Base-by-base conservation (phyloP, 306 rosid species). In the Cucurbita moschata region DNA sequence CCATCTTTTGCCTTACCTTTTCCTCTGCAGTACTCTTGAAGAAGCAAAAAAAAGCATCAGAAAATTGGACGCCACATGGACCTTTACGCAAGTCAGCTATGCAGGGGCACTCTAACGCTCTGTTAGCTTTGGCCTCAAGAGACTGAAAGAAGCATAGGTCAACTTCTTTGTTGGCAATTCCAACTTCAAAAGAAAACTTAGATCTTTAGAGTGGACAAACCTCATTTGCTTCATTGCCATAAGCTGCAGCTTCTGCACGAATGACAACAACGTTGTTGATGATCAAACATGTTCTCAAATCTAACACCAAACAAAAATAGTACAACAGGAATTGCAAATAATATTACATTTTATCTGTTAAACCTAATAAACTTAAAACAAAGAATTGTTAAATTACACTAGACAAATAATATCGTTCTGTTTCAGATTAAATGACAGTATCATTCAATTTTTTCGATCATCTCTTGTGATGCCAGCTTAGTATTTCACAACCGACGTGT, bases 61-160 rank as follows among this genome's bases (percentile, higher is more conserved):
- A 86, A 78, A 94, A 94, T 77, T 86, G 97, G 78, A 21, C 77
- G 51, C 97, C 97, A 53, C 97, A 94, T 3, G 88, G 74, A 78
- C 96, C 98, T 62, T 68, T 89, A 73, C 89, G 88, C 78, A 94
- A 78, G 77, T 89, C 95, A 37, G 97, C 92, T 79, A 90, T 86
- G 85, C 98, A 94, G 79, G 98, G 97, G 73, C 98, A 94, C 63
- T 90, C 92, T 56, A 94, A 81, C 69, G 97, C 95, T 80, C 86
- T 90, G 84, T 87, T 86, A 73, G 96, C 90, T 87, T 85, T 89
- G 52, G 76, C 96, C 65, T 93, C 98, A 73, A 85, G 81, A 81
- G 91, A 87, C 98, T 92, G 93, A 72, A 84, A 84, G 76, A 73
- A 59, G 69, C 72, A 83, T 56, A 52, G 51, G 73, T 52, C 57